phyloP scores from a whole-genome alignment of 768 basidiomycete species.

The Tricholoma bakamatsutake region DNA sequence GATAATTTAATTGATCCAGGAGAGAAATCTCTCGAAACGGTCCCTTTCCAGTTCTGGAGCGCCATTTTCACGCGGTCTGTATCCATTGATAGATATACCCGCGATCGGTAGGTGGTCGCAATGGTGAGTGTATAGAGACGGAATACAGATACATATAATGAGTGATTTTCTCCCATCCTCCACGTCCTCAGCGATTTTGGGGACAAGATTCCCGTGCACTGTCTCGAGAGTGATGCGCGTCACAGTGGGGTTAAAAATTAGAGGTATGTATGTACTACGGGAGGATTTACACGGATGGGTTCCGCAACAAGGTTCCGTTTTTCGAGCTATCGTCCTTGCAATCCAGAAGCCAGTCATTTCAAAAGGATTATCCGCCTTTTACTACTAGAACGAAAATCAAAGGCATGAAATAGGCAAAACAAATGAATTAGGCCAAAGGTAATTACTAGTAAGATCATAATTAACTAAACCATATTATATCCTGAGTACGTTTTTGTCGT shows the following conservation, averaged over 20 bases:
- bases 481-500: too few relatives aligned
- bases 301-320: background rate
- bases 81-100: background rate
- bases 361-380: too few relatives aligned
- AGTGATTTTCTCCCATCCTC: too few relatives aligned
- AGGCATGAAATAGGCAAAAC: too few relatives aligned
- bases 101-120: background rate
- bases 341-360: background rate
- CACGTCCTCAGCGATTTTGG: background rate
- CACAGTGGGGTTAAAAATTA: background rate
- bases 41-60: background rate
- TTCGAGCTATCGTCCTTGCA: background rate
- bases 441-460: too few relatives aligned
- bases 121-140: background rate
- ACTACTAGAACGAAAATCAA: too few relatives aligned
- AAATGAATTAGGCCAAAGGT: too few relatives aligned
- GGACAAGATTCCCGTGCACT: background rate
- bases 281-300: background rate
- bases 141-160: background rate
- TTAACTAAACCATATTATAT: too few relatives aligned
- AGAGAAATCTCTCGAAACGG: background rate
- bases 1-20: background rate
- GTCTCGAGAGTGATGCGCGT: background rate
- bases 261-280: background rate
- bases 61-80: background rate